Conservation (phyloP, 768 basidiomycete species). For the Suillus subaureus region DNA sequence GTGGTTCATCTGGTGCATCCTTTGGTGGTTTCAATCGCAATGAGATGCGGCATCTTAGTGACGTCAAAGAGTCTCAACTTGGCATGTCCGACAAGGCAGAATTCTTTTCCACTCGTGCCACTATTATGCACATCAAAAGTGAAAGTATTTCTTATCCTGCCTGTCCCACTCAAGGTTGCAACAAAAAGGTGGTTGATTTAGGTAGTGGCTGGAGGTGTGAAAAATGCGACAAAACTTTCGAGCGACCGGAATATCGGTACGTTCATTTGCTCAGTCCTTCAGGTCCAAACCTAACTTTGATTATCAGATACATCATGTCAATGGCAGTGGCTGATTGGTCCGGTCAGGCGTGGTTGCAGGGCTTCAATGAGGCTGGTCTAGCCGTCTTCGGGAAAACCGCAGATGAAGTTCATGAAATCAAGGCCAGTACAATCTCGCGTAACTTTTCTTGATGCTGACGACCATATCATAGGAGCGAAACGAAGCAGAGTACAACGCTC, state of each 20-base stretch:
- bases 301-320: conserved; percentile 71
- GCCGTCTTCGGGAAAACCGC: conserved; percentile 77
- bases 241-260: conserved; percentile 80
- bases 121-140: conserved; percentile 83
- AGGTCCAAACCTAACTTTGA: conserved; percentile 4
- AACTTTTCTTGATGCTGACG: not conserved
- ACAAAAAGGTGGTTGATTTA: conserved; percentile 82
- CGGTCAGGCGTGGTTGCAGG: conserved; percentile 89
- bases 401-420: conserved; percentile 74
- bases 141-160: conserved; percentile 89
- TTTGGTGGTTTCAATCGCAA: conserved; percentile 60
- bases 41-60: conserved; percentile 71
- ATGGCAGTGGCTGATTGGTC: conserved; percentile 91
- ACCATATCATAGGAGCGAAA: conserved; percentile 51
- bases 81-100: conserved; percentile 79
- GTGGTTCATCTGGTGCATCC: conserved; percentile 38
- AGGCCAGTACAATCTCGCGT: conserved; percentile 41
- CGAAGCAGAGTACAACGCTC: conserved; percentile 55
- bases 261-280: conserved; percentile 23
- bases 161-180: conserved; percentile 78
- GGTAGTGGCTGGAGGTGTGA: conserved; percentile 88
- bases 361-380: conserved; percentile 91
- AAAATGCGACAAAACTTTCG: conserved; percentile 78
- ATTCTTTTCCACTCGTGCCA: conserved; percentile 79
- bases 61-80: conserved; percentile 77